Percentiles rank a stretch among this genome's conserved stretches.
phyloP scores from a whole-genome alignment of 495 filamentous ascomycete species.

The Geoglossum glabrum region DNA sequence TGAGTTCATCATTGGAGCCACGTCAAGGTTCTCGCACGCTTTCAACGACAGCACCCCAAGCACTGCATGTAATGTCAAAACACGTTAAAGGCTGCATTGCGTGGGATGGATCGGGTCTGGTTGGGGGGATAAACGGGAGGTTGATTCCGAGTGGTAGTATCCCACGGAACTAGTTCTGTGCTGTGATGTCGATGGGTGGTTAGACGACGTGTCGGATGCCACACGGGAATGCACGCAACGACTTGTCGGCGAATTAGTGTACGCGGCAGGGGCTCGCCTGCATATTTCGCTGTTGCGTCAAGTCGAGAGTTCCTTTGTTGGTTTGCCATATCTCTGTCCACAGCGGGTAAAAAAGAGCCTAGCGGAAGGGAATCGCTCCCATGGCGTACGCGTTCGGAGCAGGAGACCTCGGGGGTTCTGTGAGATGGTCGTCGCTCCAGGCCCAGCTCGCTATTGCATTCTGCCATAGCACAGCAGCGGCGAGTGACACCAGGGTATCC shows the following conservation, averaged over 20 bases:
- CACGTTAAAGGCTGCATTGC: slow-evolving; percentile 1
- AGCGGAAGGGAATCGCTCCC: not conserved
- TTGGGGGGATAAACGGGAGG: not conserved
- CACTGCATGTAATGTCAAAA: not conserved
- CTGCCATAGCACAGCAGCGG: not conserved
- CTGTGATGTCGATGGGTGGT: not conserved
- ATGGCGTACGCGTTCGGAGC: no score
- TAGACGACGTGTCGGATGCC: not conserved
- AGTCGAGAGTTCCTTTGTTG: not conserved
- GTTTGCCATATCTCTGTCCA: not conserved
- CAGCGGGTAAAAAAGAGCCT: not conserved
- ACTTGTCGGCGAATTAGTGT: not conserved
- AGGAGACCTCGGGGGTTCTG: not conserved
- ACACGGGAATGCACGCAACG: not conserved
- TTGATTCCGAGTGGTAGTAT: not conserved
- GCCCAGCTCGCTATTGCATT: not conserved
- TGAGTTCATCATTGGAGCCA: not conserved
- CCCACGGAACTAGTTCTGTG: not conserved
- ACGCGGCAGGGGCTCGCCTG: not conserved
- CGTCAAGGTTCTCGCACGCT: not conserved
- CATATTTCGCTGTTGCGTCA: not conserved
- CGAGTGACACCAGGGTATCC: not conserved
- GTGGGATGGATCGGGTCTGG: not conserved
- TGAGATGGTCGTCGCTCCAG: not conserved
- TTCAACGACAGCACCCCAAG: not conserved